These are phyloP conservation scores for Draba incana DNA, from an alignment of 345 rosid genomes.

Conservation along the genomic window DNA sequence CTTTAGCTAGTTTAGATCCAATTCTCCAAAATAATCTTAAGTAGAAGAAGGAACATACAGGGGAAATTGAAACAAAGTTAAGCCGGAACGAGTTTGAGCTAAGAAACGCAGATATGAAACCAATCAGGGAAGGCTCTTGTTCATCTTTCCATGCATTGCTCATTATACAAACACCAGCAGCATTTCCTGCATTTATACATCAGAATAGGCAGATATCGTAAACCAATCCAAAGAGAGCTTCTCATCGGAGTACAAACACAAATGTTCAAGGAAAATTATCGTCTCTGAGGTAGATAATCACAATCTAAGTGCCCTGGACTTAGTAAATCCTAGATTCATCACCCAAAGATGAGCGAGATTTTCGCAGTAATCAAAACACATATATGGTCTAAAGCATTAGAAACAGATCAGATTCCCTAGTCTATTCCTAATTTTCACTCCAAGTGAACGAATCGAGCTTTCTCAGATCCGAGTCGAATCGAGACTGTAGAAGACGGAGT, in stretches of 20 bases:
- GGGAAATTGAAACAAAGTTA: slow-evolving; percentile 75
- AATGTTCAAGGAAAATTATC: no score
- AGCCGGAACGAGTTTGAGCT: slow-evolving; percentile 75
- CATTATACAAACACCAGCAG: slow-evolving; percentile 86
- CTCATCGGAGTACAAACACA: no score
- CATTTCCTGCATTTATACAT: slow-evolving; percentile 29
- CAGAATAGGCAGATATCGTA: background rate
- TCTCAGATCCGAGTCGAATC: slow-evolving; percentile 13
- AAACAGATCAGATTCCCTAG: no score
- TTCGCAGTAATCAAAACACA: no score
- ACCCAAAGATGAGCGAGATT: no score
- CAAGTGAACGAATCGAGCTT: background rate
- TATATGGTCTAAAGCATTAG: no score
- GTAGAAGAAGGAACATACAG: slow-evolving; percentile 53
- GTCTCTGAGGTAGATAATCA: no score
- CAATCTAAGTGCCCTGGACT: no score
- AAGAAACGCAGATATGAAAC: slow-evolving; percentile 73
- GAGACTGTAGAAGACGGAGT: background rate
- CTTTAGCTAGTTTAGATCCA: background rate
- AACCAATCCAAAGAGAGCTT: no score
- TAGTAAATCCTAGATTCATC: no score
- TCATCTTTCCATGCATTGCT: slow-evolving; percentile 69
- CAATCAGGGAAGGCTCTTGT: slow-evolving; percentile 66
- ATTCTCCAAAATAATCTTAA: background rate
- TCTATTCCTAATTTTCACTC: no score